Percentiles rank a stretch among this genome's conserved stretches.
phyloP scores from a whole-genome alignment of 805 yeast species.

The Dipodascus albidus region DNA sequence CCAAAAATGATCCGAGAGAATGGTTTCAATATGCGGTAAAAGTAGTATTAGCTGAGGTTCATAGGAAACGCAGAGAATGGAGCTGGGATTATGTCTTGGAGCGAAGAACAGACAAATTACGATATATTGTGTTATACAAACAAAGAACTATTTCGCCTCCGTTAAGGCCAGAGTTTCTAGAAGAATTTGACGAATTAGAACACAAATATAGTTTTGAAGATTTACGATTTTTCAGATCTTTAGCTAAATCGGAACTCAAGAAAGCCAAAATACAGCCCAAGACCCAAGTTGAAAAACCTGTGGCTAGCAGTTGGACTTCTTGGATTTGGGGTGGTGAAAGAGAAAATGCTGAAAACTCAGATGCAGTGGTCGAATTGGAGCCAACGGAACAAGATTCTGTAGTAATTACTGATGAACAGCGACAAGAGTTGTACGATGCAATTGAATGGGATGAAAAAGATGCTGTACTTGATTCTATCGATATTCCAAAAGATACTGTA shows the following conservation, averaged over 20 bases:
- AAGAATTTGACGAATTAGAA: slow-evolving; percentile 43
- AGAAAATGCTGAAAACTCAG: slow-evolving; percentile 2
- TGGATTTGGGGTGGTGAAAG: slow-evolving; percentile 16
- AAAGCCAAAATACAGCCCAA: slow-evolving; percentile 24
- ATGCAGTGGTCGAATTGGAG: slow-evolving; percentile 10
- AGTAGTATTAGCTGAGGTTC: slow-evolving; percentile 70
- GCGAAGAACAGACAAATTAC: slow-evolving; percentile 60
- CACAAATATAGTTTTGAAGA: slow-evolving; percentile 58
- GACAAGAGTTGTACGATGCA: slow-evolving; percentile 82
- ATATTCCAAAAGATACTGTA: slow-evolving; percentile 63
- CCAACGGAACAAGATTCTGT: slow-evolving; percentile 27
- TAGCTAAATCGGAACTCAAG: slow-evolving; percentile 57
- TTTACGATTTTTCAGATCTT: slow-evolving; percentile 70
- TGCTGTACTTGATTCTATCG: slow-evolving; percentile 27
- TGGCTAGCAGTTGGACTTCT: slow-evolving; percentile 15
- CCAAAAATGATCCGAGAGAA: slow-evolving; percentile 50
- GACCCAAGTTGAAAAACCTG: slow-evolving; percentile 7
- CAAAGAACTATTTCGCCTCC: slow-evolving; percentile 11
- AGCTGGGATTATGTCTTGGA: slow-evolving; percentile 73
- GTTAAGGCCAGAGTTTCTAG: slow-evolving; percentile 23
- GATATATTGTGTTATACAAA: slow-evolving; percentile 61
- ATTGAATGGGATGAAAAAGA: slow-evolving; percentile 78
- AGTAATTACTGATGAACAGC: slow-evolving; percentile 71
- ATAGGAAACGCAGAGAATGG: slow-evolving; percentile 70
- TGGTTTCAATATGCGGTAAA: slow-evolving; percentile 79